Conservation (phyloP, 1,139 yeast genomes). For the Wickerhamiella infanticola region DNA sequence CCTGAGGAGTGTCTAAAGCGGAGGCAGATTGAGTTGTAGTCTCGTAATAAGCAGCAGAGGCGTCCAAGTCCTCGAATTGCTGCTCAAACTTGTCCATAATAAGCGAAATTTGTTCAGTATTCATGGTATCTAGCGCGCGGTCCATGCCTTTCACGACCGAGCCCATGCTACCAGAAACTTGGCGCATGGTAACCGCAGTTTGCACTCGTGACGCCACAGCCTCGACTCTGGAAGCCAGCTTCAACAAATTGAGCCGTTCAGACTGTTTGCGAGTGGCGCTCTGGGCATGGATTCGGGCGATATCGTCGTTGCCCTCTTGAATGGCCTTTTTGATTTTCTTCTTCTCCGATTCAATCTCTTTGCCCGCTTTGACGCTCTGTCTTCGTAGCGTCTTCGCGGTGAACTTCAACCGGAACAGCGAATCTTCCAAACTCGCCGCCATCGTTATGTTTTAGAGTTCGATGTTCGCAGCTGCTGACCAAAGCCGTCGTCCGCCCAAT, state of each 20-base stretch:
- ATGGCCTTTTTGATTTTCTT: slow-evolving; percentile 82
- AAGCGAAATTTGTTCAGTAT: slow-evolving; percentile 69
- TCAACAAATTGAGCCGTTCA: slow-evolving; percentile 66
- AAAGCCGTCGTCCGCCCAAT: not conserved
- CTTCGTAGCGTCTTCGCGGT: slow-evolving; percentile 86
- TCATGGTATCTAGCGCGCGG: slow-evolving; percentile 89
- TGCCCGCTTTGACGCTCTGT: slow-evolving; percentile 81
- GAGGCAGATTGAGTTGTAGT: slow-evolving; percentile 77
- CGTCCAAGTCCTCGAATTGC: slow-evolving; percentile 93
- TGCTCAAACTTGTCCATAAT: slow-evolving; percentile 96
- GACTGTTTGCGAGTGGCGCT: slow-evolving; percentile 87
- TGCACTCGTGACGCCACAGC: slow-evolving; percentile 94
- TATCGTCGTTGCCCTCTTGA: slow-evolving; percentile 75
- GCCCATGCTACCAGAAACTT: slow-evolving; percentile 88
- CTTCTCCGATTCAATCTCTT: slow-evolving; percentile 78
- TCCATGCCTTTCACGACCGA: slow-evolving; percentile 93
- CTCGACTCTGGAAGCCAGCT: slow-evolving; percentile 81
- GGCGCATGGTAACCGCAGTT: slow-evolving; percentile 93
- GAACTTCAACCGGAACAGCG: slow-evolving; percentile 47
- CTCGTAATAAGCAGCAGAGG: slow-evolving; percentile 85
- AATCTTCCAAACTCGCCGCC: slow-evolving; percentile 25
- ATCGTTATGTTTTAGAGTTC: not conserved
- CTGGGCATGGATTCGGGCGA: slow-evolving; percentile 88
- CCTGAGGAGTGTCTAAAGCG: slow-evolving; percentile 85
- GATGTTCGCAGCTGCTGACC: not conserved